Conservation (phyloP, 2,329 filamentous ascomycete genomes). For the Knoxdaviesia proteae region DNA sequence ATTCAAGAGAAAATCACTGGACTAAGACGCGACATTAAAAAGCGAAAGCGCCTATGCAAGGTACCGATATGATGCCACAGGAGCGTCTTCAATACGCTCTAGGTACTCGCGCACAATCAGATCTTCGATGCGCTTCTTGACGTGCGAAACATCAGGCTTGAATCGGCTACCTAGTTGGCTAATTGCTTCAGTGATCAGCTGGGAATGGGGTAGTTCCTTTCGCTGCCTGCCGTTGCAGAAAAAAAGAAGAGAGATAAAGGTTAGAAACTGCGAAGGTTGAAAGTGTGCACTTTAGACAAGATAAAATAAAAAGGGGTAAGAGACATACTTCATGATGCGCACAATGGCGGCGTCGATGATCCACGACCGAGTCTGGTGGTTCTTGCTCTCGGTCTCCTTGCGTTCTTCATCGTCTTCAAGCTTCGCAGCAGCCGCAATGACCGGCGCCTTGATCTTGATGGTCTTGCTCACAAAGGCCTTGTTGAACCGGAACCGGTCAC, state of each 20-base stretch:
- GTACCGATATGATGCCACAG: conserved; percentile 47
- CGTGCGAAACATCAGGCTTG: conserved; percentile 54
- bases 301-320: not conserved
- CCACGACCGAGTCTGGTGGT: conserved; percentile 48
- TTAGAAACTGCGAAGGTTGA: not conserved
- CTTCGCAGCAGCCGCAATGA: conserved; percentile 63
- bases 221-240: conserved; percentile 33
- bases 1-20: no score
- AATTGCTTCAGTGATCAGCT: conserved; percentile 52
- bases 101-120: conserved; percentile 60
- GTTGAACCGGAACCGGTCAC: conserved; percentile 71
- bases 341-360: conserved; percentile 60
- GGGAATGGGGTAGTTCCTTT: conserved; percentile 47
- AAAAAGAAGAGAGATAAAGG: conserved; percentile 9
- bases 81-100: conserved; percentile 50
- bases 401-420: conserved; percentile 56
- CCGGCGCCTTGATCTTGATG: conserved; percentile 73
- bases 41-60: conserved; percentile 29
- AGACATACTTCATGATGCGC: conserved; percentile 67
- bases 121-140: conserved; percentile 66
- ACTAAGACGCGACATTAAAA: not conserved
- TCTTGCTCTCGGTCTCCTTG: conserved; percentile 55
- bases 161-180: conserved; percentile 48
- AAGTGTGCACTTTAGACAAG: not conserved
- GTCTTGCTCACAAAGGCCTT: conserved; percentile 61